Percentiles rank a stretch among this genome's conserved stretches.
These are phyloP conservation scores for Arabis alpina DNA, from an alignment of 345 rosid genomes.

Conservation along the genomic window DNA sequence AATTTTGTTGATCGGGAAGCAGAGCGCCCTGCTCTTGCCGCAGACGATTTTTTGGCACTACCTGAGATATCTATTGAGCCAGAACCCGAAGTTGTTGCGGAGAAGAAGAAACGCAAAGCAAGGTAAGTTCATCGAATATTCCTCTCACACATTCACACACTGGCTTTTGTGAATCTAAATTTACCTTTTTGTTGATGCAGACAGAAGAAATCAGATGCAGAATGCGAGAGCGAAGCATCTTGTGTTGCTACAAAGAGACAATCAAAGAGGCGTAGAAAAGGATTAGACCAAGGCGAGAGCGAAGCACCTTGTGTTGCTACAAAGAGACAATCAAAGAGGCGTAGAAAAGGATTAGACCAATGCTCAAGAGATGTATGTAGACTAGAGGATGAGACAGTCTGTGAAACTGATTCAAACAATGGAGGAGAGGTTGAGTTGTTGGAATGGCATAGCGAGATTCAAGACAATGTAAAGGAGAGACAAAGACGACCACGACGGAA, in stretches of 20 bases:
- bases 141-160: conserved; percentile 1
- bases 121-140: conserved; percentile 51
- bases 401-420: conserved; percentile 31
- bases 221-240: conserved; percentile 36
- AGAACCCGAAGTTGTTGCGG: conserved; percentile 38
- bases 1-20: conserved; percentile 91
- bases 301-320: conserved; percentile 30
- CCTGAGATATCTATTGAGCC: conserved; percentile 41
- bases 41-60: conserved; percentile 55
- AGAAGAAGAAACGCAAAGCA: conserved; percentile 49
- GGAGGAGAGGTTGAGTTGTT: conserved; percentile 28
- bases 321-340: conserved; percentile 38
- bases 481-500: conserved; percentile 4
- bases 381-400: conserved; percentile 20
- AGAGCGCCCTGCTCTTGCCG: conserved; percentile 75
- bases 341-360: conserved; percentile 20
- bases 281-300: conserved; percentile 8
- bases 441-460: conserved; percentile 14
- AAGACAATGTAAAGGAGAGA: conserved; percentile 24
- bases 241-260: conserved; percentile 32
- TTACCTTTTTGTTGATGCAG: conserved; percentile 38
- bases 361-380: conserved; percentile 23
- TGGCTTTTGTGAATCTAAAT: conserved; percentile 26
- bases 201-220: conserved; percentile 32
- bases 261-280: conserved; percentile 38